Percentiles rank a stretch among this genome's conserved stretches.
phyloP scores from a whole-genome alignment of 2,329 filamentous ascomycete genomes.

The Elsinoe australis region DNA sequence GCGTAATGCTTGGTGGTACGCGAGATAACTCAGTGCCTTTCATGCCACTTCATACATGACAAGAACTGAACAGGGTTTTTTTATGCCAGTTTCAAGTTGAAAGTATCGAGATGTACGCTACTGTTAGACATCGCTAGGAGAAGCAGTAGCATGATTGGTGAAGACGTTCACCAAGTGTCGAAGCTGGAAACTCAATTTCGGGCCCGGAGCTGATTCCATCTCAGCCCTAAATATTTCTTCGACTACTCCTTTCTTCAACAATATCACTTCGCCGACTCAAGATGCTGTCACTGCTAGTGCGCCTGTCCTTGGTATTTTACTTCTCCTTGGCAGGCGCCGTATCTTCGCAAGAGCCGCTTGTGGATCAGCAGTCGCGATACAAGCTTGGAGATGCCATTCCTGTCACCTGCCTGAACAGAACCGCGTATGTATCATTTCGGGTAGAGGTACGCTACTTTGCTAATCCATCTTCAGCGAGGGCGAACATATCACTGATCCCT shows the following conservation, averaged over 20 bases:
- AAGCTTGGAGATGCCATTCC: conserved; percentile 44
- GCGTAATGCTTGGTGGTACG: no score
- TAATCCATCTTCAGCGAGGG: background rate
- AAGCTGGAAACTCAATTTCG: no score
- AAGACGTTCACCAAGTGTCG: no score
- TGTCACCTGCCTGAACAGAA: conserved; percentile 46
- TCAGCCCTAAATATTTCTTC: conserved; percentile 3
- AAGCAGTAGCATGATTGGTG: no score
- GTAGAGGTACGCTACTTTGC: background rate
- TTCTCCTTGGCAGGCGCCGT: conserved; percentile 33
- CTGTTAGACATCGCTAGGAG: no score
- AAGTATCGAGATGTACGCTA: no score
- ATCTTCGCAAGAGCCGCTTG: conserved; percentile 36
- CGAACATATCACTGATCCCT: conserved; percentile 58
- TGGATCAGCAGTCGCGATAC: conserved; percentile 36
- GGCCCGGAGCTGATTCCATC: no score
- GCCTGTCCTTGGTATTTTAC: conserved; percentile 29
- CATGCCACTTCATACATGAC: no score
- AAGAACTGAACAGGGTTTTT: no score
- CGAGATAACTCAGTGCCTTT: no score
- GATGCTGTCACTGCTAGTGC: conserved; percentile 24
- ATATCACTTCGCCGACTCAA: background rate
- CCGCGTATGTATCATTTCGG: conserved; percentile 37
- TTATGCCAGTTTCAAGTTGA: no score
- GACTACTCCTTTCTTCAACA: background rate